phyloP scores from a whole-genome alignment of 441 rosid species.

The Adansonia rubrostipa region DNA sequence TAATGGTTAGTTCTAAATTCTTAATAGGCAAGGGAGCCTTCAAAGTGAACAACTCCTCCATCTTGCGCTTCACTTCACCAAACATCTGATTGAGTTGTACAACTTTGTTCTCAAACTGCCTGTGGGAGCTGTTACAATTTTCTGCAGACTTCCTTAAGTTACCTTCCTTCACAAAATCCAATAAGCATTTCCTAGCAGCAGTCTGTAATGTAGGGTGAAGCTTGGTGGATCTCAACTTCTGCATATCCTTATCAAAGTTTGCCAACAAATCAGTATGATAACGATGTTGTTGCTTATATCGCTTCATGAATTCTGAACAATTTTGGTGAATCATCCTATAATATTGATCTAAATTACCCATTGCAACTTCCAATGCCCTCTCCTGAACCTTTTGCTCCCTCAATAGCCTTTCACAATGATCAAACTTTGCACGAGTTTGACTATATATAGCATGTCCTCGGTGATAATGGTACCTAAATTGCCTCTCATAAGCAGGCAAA shows the following conservation, averaged over 20 bases:
- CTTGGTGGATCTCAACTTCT: constrained; percentile 74
- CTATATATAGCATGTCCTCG: constrained; percentile 62
- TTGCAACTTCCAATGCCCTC: constrained; percentile 83
- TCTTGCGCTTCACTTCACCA: constrained; percentile 69
- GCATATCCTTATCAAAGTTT: constrained; percentile 76
- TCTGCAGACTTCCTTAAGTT: constrained; percentile 73
- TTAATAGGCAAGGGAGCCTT: constrained; percentile 54
- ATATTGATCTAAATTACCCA: constrained; percentile 79
- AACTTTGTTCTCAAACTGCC: constrained; percentile 94
- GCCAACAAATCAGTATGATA: constrained; percentile 73
- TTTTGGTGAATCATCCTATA: constrained; percentile 79
- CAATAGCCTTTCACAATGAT: constrained; percentile 67
- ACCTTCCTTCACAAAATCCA: constrained; percentile 93
- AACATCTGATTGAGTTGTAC: constrained; percentile 82
- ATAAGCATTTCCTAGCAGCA: constrained; percentile 55
- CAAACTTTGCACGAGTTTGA: constrained; percentile 58
- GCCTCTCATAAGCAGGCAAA: constrained; percentile 88
- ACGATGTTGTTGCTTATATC: constrained; percentile 71
- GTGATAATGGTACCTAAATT: constrained; percentile 75
- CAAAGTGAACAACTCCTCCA: constrained; percentile 71
- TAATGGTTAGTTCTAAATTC: constrained; percentile 65
- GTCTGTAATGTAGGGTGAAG: constrained; percentile 84
- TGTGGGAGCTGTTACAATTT: constrained; percentile 69
- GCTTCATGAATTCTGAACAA: constrained; percentile 86
- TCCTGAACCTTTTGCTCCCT: constrained; percentile 89